These are phyloP conservation scores for Papilionanthe hybrid DNA, from an alignment of 116 monocot genomes.

Conservation along the genomic window DNA sequence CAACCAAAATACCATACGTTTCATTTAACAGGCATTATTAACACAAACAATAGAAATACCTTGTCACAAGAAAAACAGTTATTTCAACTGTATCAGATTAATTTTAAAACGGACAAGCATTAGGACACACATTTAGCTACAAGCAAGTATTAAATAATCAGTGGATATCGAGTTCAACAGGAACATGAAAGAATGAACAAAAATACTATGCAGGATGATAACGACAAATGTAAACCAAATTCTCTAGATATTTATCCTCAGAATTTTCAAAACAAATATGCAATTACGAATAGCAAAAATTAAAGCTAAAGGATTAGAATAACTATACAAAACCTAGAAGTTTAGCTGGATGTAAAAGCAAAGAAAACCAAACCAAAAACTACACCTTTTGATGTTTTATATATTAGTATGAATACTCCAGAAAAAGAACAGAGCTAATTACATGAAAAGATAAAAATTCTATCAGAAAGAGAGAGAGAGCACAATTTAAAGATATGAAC, in stretches of 20 bases:
- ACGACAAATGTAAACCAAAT: not conserved
- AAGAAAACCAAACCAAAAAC: too few relatives aligned
- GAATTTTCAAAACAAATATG: not conserved
- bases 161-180: not conserved
- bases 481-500: too few relatives aligned
- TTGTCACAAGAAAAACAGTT: not conserved
- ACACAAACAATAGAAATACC: not conserved
- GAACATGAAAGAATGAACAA: not conserved
- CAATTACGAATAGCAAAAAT: not conserved
- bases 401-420: too few relatives aligned
- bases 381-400: too few relatives aligned
- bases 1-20: not conserved
- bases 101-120: not conserved
- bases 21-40: not conserved
- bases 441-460: too few relatives aligned
- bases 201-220: not conserved
- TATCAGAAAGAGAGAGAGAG: too few relatives aligned
- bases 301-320: not conserved
- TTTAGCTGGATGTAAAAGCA: not conserved
- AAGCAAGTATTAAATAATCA: not conserved
- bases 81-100: not conserved
- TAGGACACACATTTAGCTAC: not conserved
- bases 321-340: not conserved
- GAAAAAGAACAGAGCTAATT: too few relatives aligned
- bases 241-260: not conserved